Evolutionary conservation across 208 protist species (phyloP).

Genomic region (Trypanosoma lewisi): DNA sequence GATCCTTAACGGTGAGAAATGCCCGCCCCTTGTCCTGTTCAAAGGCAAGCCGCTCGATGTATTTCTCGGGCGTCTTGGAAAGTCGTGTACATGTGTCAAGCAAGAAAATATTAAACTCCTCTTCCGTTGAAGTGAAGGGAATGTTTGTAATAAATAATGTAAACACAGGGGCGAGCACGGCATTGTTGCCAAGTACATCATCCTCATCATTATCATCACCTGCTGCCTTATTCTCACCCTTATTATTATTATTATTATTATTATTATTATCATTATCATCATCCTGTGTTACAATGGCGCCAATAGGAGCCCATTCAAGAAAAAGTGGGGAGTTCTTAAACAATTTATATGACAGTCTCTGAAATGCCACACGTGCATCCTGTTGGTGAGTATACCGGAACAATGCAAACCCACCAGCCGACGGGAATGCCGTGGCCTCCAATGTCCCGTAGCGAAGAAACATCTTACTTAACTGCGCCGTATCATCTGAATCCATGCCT

Average conservation of each 20-base stretch:
- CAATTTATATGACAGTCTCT: constrained; percentile 93
- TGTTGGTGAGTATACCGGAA: constrained; percentile 76
- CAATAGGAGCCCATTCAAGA: constrained; percentile 97
- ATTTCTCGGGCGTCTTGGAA: constrained; percentile 92
- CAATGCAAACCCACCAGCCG: constrained; percentile 59
- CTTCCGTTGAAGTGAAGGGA: constrained; percentile 71
- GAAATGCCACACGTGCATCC: constrained; percentile 93
- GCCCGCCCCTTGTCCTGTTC: constrained; percentile 95
- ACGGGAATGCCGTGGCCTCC: constrained; percentile 71
- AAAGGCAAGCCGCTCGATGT: constrained; percentile 79
- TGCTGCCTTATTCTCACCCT: neutral
- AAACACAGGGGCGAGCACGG: constrained; percentile 33
- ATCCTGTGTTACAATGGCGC: constrained; percentile 46
- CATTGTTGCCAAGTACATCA: neutral
- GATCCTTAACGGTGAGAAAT: constrained; percentile 83
- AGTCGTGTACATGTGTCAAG: constrained; percentile 85
- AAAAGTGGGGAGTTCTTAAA: constrained; percentile 95
- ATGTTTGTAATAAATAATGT: constrained; percentile 91
- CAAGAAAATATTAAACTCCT: constrained; percentile 70
- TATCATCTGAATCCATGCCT: constrained; percentile 44
- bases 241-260: constrained; percentile 6
- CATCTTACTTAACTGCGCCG: constrained; percentile 54
- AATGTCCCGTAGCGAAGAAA: constrained; percentile 71
- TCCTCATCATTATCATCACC: constrained; percentile 12
- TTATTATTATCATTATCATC: constrained; percentile 11